These are phyloP conservation scores for Neltuma alba DNA, from an alignment of 306 rosid genomes.

Conservation along the genomic window DNA sequence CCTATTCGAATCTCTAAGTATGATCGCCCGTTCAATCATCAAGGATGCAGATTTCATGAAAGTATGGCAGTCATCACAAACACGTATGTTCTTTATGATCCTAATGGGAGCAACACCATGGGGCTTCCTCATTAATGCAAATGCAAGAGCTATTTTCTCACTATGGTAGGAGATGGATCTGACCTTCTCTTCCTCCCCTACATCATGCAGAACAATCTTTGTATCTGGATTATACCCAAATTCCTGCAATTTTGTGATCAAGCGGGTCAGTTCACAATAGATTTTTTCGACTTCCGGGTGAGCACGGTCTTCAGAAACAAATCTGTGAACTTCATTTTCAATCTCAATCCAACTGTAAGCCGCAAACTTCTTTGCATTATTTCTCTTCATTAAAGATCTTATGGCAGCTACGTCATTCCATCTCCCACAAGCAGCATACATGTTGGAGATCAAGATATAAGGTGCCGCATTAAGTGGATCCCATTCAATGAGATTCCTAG, in stretches of 20 bases:
- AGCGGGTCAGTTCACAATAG: constrained; percentile 37
- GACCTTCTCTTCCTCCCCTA: constrained; percentile 52
- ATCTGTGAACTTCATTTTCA: constrained; percentile 47
- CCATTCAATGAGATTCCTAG: constrained; percentile 46
- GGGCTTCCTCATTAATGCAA: constrained; percentile 47
- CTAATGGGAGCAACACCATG: constrained; percentile 44
- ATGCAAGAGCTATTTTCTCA: constrained; percentile 63
- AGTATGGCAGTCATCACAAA: constrained; percentile 55
- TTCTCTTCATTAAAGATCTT: constrained; percentile 49
- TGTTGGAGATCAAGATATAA: constrained; percentile 56
- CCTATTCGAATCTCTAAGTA: constrained; percentile 54
- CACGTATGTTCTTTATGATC: constrained; percentile 57
- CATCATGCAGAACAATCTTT: constrained; percentile 49
- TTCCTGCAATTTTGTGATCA: constrained; percentile 41
- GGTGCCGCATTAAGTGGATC: constrained; percentile 53
- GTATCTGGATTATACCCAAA: constrained; percentile 55
- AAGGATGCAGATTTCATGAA: constrained; percentile 55
- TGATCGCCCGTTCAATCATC: constrained; percentile 37
- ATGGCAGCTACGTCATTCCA: constrained; percentile 50
- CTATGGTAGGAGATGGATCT: constrained; percentile 56
- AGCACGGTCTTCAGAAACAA: constrained; percentile 50
- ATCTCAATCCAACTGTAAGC: constrained; percentile 55
- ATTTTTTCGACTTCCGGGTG: constrained; percentile 44
- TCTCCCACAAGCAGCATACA: constrained; percentile 56
- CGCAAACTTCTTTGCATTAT: constrained; percentile 53